Percentiles rank a stretch among this genome's conserved stretches.
Evolutionary conservation across 192 early-diverging fungal genomes (phyloP).

Genomic region (Allomyces macrogynus): DNA sequence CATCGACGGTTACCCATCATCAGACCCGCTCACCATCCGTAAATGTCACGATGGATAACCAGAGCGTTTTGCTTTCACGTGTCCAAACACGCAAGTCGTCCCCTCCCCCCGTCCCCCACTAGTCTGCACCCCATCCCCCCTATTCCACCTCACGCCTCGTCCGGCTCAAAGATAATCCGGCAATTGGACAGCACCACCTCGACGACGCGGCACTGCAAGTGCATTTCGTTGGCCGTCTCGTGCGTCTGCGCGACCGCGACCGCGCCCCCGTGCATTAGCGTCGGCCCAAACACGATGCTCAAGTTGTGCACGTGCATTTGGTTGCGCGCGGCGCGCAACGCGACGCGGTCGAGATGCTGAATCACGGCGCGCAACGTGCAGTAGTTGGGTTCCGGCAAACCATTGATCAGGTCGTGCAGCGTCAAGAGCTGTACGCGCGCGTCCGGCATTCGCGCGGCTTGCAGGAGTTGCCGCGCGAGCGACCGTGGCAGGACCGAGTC

Average conservation of each 20-base stretch:
- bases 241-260: not conserved
- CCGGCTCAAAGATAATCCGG: constrained; percentile 42
- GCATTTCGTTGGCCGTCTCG: constrained; percentile 19
- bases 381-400: constrained; percentile 61
- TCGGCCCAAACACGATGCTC: constrained; percentile 83
- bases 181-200: constrained; percentile 45
- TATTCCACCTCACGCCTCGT: no score
- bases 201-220: constrained; percentile 36
- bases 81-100: no score
- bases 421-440: constrained; percentile 30
- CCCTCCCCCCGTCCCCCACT: no score
- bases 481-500: constrained; percentile 57
- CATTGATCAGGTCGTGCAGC: constrained; percentile 54
- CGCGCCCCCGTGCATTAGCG: constrained; percentile 26
- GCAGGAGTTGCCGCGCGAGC: constrained; percentile 9
- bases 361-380: constrained; percentile 61
- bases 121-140: no score
- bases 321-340: constrained; percentile 25
- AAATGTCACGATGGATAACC: no score
- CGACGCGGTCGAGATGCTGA: constrained; percentile 33
- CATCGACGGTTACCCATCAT: no score
- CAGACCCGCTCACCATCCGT: no score
- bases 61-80: no score
- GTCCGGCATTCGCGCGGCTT: constrained; percentile 33
- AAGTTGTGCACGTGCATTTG: constrained; percentile 77